Conservation (phyloP, 139 green algal genomes). For the Chlamydomonas incerta region DNA sequence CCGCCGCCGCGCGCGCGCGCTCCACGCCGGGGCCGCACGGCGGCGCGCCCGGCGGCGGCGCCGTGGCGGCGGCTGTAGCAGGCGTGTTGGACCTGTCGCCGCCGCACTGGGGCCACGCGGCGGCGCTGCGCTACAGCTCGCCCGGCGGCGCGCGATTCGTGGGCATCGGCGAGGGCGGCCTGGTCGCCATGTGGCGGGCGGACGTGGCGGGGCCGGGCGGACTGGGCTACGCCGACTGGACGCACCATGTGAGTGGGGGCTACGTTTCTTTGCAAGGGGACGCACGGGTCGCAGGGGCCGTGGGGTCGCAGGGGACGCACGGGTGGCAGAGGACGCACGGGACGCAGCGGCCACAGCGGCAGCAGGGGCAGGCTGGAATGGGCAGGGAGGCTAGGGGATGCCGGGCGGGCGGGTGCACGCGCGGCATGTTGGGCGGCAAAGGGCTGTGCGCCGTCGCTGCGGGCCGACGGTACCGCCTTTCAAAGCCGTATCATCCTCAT, state of each 20-base stretch:
- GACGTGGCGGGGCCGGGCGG: constrained; percentile 65
- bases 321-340: too few species aligned
- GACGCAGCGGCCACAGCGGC: too few species aligned
- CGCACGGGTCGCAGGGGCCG: too few species aligned
- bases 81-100: constrained; percentile 5
- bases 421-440: too few species aligned
- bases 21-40: not conserved
- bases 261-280: too few species aligned
- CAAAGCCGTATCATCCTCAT: too few species aligned
- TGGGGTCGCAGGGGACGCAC: too few species aligned
- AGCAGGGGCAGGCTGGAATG: too few species aligned
- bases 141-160: constrained; percentile 77
- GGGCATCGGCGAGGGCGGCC: constrained; percentile 76
- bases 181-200: constrained; percentile 82
- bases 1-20: not conserved
- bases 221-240: constrained; percentile 82
- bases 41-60: not conserved
- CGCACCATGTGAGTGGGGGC: constrained; percentile 77
- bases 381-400: too few species aligned
- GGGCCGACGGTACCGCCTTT: too few species aligned
- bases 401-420: too few species aligned
- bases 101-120: constrained; percentile 40
- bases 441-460: too few species aligned
- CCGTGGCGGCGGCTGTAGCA: not conserved
- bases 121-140: constrained; percentile 70